Percentiles rank a stretch among this genome's conserved stretches.
Conservation (phyloP, 306 rosid genomes). For the Cicer pinnatifidum region DNA sequence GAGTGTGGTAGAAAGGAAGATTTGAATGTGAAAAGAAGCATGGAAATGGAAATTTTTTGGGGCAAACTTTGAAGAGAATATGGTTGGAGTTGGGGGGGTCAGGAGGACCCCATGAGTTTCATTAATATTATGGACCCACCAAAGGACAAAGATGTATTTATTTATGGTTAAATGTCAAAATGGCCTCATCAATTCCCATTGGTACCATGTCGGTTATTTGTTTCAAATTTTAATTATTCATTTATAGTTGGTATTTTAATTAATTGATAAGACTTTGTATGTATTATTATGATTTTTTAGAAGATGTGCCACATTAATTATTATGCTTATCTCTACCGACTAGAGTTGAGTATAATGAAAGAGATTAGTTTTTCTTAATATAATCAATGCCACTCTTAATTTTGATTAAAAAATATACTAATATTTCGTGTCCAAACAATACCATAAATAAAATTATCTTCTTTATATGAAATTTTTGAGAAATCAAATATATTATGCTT, state of each 20-base stretch:
- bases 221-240: conserved; percentile 32
- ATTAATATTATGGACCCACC: conserved; percentile 60
- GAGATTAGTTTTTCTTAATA: too few relatives aligned
- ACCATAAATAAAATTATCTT: too few relatives aligned
- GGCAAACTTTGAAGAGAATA: conserved; percentile 40
- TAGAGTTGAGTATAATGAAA: too few relatives aligned
- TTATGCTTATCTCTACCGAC: not conserved
- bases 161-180: conserved; percentile 41
- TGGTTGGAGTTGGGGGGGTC: conserved; percentile 51
- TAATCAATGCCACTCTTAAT: too few relatives aligned
- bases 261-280: conserved; percentile 25
- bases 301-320: not conserved
- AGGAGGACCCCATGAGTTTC: conserved; percentile 77
- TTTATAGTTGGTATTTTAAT: conserved; percentile 44
- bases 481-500: too few relatives aligned
- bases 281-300: not conserved
- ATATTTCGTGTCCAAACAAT: too few relatives aligned
- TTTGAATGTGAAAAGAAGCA: conserved; percentile 69
- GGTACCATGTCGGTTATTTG: conserved; percentile 32
- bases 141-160: conserved; percentile 41
- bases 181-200: conserved; percentile 33
- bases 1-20: conserved; percentile 47
- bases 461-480: too few relatives aligned
- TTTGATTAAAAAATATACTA: too few relatives aligned
- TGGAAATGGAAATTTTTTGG: conserved; percentile 63